These are phyloP conservation scores for Aspergillus proliferans DNA, from an alignment of 2,329 filamentous ascomycete genomes.

Conservation along the genomic window DNA sequence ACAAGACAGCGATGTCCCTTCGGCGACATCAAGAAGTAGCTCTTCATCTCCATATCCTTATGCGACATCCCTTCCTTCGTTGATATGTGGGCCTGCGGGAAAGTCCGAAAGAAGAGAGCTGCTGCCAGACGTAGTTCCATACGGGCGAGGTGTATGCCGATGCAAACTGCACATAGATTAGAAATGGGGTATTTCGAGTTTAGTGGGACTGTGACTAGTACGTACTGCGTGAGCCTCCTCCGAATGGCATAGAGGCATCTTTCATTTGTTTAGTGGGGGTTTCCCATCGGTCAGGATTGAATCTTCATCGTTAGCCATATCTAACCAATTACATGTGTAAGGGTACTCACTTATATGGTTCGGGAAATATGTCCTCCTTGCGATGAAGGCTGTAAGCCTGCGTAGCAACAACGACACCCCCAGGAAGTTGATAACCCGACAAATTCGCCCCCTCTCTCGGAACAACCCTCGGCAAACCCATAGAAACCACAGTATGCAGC, in stretches of 20 bases:
- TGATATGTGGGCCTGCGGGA: conserved; percentile 17
- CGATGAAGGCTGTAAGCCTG: conserved; percentile 53
- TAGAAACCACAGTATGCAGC: conserved; percentile 52
- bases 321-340: conserved; percentile 33
- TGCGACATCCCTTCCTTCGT: conserved; percentile 22
- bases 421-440: conserved; percentile 41
- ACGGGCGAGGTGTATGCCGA: conserved; percentile 62
- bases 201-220: no score
- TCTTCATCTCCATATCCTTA: conserved; percentile 38
- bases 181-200: no score
- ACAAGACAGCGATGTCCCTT: conserved; percentile 39
- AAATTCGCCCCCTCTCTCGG: conserved; percentile 41
- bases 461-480: conserved; percentile 48
- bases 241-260: conserved; percentile 61
- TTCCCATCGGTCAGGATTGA: conserved; percentile 23
- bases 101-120: conserved; percentile 46
- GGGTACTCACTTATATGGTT: conserved; percentile 45
- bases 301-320: conserved; percentile 5
- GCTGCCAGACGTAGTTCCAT: conserved; percentile 51
- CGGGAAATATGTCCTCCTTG: conserved; percentile 44
- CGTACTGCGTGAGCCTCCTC: conserved; percentile 55
- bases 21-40: conserved; percentile 41
- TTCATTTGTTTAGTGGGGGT: conserved; percentile 36
- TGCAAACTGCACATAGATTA: conserved; percentile 43
- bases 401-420: conserved; percentile 48